Percentiles rank a stretch among this genome's conserved stretches.
These are phyloP conservation scores for Auriscalpium orientale DNA, from an alignment of 768 basidiomycete genomes.

Conservation along the genomic window DNA sequence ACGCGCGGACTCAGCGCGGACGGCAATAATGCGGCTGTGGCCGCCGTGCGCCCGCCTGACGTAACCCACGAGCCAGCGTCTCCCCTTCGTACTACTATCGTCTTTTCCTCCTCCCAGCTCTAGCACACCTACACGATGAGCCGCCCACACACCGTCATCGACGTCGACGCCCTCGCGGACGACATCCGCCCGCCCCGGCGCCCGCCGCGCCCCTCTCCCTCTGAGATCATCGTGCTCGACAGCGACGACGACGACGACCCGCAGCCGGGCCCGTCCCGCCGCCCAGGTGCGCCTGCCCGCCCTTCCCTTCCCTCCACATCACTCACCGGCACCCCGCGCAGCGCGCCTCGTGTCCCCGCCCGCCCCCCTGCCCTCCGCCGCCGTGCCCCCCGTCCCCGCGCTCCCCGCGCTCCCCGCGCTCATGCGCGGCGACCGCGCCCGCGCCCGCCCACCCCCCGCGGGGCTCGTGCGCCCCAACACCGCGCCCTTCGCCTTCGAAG, in stretches of 20 bases:
- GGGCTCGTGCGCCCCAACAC: constrained; percentile 44
- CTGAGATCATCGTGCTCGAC: constrained; percentile 28
- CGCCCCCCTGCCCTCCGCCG: constrained; percentile 5
- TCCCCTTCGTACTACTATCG: background rate
- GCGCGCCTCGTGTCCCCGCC: constrained; percentile 14
- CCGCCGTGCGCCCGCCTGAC: background rate
- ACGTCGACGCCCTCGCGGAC: constrained; percentile 35
- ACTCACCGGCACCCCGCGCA: no score
- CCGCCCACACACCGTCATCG: constrained; percentile 29
- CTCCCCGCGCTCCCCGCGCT: constrained; percentile 32
- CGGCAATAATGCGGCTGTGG: no score
- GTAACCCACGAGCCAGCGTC: background rate
- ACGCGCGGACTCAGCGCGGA: background rate
- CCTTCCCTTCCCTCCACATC: no score
- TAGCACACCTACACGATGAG: constrained; percentile 1
- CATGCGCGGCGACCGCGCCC: no score
- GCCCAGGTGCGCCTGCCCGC: no score
- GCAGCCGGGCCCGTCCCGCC: constrained; percentile 12
- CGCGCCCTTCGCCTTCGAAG: constrained; percentile 47
- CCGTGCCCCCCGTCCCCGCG: constrained; percentile 54
- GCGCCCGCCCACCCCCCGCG: constrained; percentile 15
- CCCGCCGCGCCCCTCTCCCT: constrained; percentile 1
- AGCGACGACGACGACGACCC: constrained; percentile 38
- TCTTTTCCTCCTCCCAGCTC: background rate
- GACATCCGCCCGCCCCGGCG: constrained; percentile 19